Conservation (phyloP, 768 basidiomycete species). For the Boletus barrowsii region DNA sequence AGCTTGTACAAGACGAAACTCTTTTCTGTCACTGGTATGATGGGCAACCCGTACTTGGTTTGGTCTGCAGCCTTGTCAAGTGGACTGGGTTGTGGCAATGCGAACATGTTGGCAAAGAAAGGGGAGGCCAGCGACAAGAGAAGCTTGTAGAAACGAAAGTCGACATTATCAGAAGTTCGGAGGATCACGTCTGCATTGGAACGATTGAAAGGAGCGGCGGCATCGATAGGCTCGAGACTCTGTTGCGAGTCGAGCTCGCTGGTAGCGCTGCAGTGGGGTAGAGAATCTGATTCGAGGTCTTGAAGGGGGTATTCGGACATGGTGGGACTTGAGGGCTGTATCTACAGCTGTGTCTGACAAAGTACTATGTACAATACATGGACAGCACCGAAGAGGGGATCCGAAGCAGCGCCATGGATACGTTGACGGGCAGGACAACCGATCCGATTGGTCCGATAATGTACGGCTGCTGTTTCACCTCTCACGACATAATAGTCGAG, state of each 20-base stretch:
- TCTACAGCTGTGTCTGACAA: slow-evolving; percentile 10
- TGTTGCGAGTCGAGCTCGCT: slow-evolving; percentile 1
- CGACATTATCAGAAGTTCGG: slow-evolving; percentile 49
- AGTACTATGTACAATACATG: neutral
- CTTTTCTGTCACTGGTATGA: slow-evolving; percentile 50
- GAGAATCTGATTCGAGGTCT: slow-evolving; percentile 5
- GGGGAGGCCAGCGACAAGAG: slow-evolving; percentile 55
- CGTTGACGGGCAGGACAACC: slow-evolving; percentile 2
- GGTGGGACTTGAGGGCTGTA: neutral
- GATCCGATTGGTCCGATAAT: neutral
- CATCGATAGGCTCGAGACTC: slow-evolving; percentile 22
- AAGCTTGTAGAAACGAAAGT: slow-evolving; percentile 53
- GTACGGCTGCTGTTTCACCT: too few species aligned
- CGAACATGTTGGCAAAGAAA: slow-evolving; percentile 56
- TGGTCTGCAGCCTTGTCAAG: slow-evolving; percentile 28
- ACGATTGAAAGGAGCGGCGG: slow-evolving; percentile 45
- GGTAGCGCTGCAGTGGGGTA: neutral
- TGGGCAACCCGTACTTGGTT: slow-evolving; percentile 35
- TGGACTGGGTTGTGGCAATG: slow-evolving; percentile 42
- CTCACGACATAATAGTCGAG: too few species aligned
- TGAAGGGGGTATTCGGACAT: slow-evolving; percentile 16
- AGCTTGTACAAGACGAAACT: slow-evolving; percentile 39
- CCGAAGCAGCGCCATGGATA: neutral
- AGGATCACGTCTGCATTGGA: slow-evolving; percentile 51
- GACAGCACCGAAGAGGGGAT: too few species aligned